phyloP scores from a whole-genome alignment of 163 green algal genomes.

The Chlamydomonas reinhardtii region DNA sequence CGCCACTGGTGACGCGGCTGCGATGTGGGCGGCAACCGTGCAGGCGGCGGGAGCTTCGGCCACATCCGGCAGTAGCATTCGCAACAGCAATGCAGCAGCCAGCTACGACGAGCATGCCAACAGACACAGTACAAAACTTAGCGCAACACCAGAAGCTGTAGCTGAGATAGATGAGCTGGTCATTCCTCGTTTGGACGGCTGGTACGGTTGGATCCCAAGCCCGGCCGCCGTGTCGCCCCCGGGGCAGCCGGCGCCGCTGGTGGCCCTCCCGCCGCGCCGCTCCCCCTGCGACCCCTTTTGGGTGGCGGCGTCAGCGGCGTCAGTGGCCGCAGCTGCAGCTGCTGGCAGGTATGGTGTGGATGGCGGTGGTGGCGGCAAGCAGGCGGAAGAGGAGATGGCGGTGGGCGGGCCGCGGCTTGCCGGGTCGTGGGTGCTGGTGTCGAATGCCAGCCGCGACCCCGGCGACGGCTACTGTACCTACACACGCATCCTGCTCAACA shows the following conservation, averaged over 20 bases:
- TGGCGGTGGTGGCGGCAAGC: neutral
- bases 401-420: neutral
- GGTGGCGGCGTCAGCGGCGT: neutral
- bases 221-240: neutral
- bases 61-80: neutral
- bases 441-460: slow-evolving; percentile 7
- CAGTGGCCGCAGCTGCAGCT: neutral
- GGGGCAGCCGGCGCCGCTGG: neutral
- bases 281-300: neutral
- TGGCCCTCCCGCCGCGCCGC: neutral
- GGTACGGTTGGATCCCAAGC: slow-evolving; percentile 41
- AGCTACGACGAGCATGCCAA: too few relatives aligned
- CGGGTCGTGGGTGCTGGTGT: slow-evolving; percentile 23
- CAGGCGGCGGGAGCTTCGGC: too few relatives aligned
- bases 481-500: neutral
- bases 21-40: too few relatives aligned
- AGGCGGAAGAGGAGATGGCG: neutral
- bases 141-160: too few relatives aligned
- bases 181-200: slow-evolving; percentile 20
- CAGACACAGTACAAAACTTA: neutral
- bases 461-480: neutral
- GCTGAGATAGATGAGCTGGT: neutral
- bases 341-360: neutral
- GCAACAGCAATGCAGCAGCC: too few relatives aligned
- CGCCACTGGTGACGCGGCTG: neutral